Percentiles rank a stretch among this genome's conserved stretches.
Evolutionary conservation across 345 rosid species (phyloP).

Genomic region (Carallia pectinifolia): DNA sequence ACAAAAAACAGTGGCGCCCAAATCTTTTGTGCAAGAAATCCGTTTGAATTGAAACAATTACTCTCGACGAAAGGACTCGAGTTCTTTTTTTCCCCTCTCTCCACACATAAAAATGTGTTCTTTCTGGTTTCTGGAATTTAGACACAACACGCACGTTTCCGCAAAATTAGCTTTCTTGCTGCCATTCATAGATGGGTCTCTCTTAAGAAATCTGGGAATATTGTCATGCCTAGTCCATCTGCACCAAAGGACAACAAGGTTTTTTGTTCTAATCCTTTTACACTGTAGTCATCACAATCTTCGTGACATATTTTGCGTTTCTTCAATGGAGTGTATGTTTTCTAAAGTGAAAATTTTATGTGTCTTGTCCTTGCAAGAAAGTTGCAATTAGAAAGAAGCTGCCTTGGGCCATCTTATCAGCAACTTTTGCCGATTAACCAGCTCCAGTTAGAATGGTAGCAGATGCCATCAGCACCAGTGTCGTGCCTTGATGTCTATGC

Average conservation of each 20-base stretch:
- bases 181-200: conserved; percentile 18
- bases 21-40: background rate
- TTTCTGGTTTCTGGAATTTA: conserved; percentile 5
- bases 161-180: conserved; percentile 31
- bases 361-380: too few species aligned
- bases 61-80: background rate
- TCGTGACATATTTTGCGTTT: too few species aligned
- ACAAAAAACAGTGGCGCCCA: too few species aligned
- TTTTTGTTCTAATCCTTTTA: background rate
- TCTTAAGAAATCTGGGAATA: conserved; percentile 34
- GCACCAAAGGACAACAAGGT: conserved; percentile 27
- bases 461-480: conserved; percentile 72
- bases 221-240: conserved; percentile 22
- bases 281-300: background rate
- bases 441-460: conserved; percentile 74
- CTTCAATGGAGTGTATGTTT: too few species aligned
- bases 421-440: conserved; percentile 19
- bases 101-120: conserved; percentile 7
- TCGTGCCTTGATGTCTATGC: conserved; percentile 80
- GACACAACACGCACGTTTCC: conserved; percentile 27
- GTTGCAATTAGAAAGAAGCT: conserved; percentile 30
- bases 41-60: background rate
- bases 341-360: too few species aligned
- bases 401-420: conserved; percentile 13
- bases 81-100: conserved; percentile 1